Percentiles rank a stretch among this genome's conserved stretches.
phyloP scores from a whole-genome alignment of 306 rosid genomes.

The Sicyos edulis region DNA sequence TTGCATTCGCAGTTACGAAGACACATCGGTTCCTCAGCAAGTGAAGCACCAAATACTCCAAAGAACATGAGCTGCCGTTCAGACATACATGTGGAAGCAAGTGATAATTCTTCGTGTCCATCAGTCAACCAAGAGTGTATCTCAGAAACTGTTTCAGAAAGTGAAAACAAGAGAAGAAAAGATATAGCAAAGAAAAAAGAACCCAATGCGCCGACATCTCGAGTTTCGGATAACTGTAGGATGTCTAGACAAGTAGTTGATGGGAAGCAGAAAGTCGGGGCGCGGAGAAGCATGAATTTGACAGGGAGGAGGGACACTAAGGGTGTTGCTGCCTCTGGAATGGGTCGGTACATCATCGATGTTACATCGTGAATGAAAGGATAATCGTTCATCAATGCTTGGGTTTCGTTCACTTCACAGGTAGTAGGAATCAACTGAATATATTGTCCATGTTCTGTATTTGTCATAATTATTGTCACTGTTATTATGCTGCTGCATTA shows the following conservation, averaged over 20 bases:
- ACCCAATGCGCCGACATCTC: conserved; percentile 3
- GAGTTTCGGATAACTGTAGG: too few relatives aligned
- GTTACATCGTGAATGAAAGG: too few relatives aligned
- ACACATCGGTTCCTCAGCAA: not conserved
- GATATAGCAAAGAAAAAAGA: conserved; percentile 4
- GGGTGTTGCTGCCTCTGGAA: conserved; percentile 6
- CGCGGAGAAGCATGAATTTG: not conserved
- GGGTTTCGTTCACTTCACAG: not conserved
- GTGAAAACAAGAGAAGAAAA: conserved; percentile 6
- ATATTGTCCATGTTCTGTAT: not conserved
- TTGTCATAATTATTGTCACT: not conserved
- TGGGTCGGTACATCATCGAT: not conserved
- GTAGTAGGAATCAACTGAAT: not conserved
- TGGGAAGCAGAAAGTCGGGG: conserved; percentile 12
- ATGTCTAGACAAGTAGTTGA: not conserved
- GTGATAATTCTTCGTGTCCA: not conserved
- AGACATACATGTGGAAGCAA: not conserved
- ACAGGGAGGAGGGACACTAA: not conserved
- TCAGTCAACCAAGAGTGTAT: not conserved
- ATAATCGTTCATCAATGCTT: too few relatives aligned
- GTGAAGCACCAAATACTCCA: conserved; percentile 5
- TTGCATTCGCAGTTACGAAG: not conserved
- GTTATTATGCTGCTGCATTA: not conserved
- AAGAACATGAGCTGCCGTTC: not conserved
- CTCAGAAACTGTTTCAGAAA: not conserved